Evolutionary conservation across 2,329 filamentous ascomycete genomes (phyloP).

Genomic region (Cadophora malorum): DNA sequence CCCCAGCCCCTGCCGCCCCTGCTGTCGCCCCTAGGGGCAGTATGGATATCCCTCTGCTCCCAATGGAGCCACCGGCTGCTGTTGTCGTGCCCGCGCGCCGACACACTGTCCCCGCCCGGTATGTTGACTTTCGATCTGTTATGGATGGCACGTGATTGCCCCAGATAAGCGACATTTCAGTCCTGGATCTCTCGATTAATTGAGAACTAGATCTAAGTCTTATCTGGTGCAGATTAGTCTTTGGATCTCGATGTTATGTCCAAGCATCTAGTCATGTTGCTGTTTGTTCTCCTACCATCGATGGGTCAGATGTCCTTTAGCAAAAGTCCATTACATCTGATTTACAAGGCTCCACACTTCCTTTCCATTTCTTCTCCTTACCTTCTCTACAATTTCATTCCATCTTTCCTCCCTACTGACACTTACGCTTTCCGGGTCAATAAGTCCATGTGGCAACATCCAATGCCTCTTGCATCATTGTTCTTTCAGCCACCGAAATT

Average conservation of each 20-base stretch:
- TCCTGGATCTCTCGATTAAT: not conserved
- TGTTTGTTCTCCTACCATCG: not conserved
- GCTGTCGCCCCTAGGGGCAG: not conserved
- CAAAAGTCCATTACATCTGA: too few species aligned
- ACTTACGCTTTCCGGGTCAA: too few species aligned
- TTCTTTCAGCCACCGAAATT: not conserved
- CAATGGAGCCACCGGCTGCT: not conserved
- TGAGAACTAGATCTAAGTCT: not conserved
- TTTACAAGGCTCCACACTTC: not conserved
- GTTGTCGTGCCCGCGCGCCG: not conserved
- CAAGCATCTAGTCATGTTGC: not conserved
- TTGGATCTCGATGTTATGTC: not conserved
- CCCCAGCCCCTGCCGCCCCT: not conserved
- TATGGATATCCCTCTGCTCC: slow-evolving; percentile 3
- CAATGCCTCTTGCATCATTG: not conserved
- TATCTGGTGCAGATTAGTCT: not conserved
- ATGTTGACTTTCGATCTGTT: not conserved
- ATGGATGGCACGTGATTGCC: not conserved
- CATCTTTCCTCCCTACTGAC: not conserved
- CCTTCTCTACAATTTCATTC: not conserved
- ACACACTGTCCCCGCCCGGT: not conserved
- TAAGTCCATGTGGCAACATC: not conserved
- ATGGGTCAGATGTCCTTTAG: too few species aligned
- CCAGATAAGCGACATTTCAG: not conserved
- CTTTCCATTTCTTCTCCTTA: not conserved